Base-by-base conservation (phyloP, 1,284 basidiomycete genomes). In the Leccinum subspadiceum region DNA sequence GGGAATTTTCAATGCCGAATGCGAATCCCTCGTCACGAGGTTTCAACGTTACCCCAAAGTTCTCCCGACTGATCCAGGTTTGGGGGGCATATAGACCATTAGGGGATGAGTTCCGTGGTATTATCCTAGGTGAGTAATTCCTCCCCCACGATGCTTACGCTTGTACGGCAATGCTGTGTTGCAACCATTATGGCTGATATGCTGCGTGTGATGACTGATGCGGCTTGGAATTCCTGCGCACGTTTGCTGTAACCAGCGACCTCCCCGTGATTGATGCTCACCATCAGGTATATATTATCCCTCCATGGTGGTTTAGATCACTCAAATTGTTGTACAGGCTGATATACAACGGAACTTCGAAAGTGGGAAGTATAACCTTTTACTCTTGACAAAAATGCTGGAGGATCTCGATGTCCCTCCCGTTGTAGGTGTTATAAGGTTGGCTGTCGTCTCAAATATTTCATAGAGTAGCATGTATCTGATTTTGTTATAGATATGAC, bases 11-110 rank as follows among this genome's bases (percentile, higher is more conserved):
- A 2, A 81, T 84, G 76, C 86, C 87, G 6, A 85, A 85, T 62
- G 66, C 81, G 12, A 80, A 85, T 64, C 64, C 77, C 1, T 76
- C 73, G 22, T 86, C 86, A 3, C 71, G 74, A 55, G 77, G 79
- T 5, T 84, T 83, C 68, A 90, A 90, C 64, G 79, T 89, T 17
- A 82, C 84, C 0, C 81, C 83, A 1, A 90, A 92, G 62, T 83
- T 90, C 59, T 67, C 79, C 35, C 81, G 78, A 64, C 68, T 92
- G 15, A 73, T 87, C 4, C 79, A 88, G 57, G 70, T 84, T 51
- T 73, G 91, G 50, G 79, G 79, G 56, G 76, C 80, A 3, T 86
- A 81, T 66, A 75, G 78, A 57, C 71, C 77, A 13, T 77, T 82
- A 44, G 83, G 81, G 6, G 78, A 82, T 55, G 66, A 69, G 1